These are phyloP conservation scores for Spergularia marina DNA, from an alignment of 148 eudicot species.

Conservation along the genomic window DNA sequence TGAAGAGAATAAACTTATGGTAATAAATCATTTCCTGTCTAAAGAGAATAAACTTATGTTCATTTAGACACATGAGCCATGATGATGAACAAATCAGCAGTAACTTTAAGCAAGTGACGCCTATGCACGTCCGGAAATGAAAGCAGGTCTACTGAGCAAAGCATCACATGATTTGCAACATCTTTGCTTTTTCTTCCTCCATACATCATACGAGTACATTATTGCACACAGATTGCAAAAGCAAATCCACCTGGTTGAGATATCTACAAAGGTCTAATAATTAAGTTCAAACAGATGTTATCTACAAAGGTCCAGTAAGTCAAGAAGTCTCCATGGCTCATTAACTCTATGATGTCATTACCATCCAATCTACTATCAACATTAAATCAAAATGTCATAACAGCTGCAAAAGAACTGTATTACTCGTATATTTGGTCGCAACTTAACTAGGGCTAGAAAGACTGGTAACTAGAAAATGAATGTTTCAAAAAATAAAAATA, in stretches of 20 bases:
- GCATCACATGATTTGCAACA: neutral
- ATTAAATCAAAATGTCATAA: too few relatives aligned
- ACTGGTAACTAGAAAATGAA: neutral
- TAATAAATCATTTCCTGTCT: constrained; percentile 48
- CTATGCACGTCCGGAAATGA: neutral
- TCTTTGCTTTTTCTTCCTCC: neutral
- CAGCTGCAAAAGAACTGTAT: too few relatives aligned
- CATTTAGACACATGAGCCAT: neutral
- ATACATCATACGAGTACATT: neutral
- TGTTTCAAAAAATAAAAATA: neutral
- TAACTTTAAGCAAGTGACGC: neutral
- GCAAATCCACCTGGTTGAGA: neutral
- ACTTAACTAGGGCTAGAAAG: neutral
- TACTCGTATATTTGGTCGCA: too few relatives aligned
- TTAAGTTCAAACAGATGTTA: neutral
- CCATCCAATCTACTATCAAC: too few relatives aligned
- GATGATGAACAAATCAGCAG: neutral
- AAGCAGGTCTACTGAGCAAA: neutral
- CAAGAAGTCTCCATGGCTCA: neutral
- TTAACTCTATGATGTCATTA: neutral
- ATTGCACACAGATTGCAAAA: too few relatives aligned
- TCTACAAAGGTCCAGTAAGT: neutral
- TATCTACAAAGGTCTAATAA: neutral
- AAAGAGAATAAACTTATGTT: constrained; percentile 18
- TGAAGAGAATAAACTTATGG: constrained; percentile 26